These are phyloP conservation scores for Musa itinerans DNA, from an alignment of 176 grass and related monocot genomes.

Conservation along the genomic window DNA sequence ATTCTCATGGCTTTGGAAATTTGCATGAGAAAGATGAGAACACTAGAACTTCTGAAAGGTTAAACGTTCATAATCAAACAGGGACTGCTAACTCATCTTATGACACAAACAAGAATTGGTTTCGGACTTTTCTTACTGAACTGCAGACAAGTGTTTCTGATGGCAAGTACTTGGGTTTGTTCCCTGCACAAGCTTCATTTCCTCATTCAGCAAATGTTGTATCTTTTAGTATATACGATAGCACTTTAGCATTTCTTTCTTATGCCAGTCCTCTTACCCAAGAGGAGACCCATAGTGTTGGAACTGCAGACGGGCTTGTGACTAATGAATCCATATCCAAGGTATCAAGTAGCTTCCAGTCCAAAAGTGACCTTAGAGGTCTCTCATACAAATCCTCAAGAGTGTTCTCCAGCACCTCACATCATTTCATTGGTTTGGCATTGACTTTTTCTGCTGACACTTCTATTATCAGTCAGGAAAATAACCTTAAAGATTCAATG, in stretches of 20 bases:
- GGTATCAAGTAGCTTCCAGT: conserved; percentile 32
- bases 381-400: conserved; percentile 42
- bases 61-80: neutral
- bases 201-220: conserved; percentile 63
- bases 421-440: conserved; percentile 60
- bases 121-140: conserved; percentile 54
- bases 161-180: conserved; percentile 55
- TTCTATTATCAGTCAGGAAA: conserved; percentile 24
- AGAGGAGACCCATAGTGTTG: conserved; percentile 12
- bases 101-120: conserved; percentile 26
- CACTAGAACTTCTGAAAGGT: neutral
- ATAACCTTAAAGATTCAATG: conserved; percentile 25
- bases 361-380: neutral
- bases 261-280: conserved; percentile 13
- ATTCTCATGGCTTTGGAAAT: neutral
- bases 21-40: neutral
- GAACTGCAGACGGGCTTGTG: conserved; percentile 14
- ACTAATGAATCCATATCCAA: conserved; percentile 27
- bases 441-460: conserved; percentile 30
- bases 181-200: conserved; percentile 55
- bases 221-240: conserved; percentile 68
- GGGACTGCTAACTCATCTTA: conserved; percentile 14
- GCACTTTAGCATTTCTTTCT: conserved; percentile 45
- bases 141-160: conserved; percentile 43
- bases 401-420: conserved; percentile 66